phyloP scores from a whole-genome alignment of 2,329 filamentous ascomycete species.

The Epichloe gansuensis region DNA sequence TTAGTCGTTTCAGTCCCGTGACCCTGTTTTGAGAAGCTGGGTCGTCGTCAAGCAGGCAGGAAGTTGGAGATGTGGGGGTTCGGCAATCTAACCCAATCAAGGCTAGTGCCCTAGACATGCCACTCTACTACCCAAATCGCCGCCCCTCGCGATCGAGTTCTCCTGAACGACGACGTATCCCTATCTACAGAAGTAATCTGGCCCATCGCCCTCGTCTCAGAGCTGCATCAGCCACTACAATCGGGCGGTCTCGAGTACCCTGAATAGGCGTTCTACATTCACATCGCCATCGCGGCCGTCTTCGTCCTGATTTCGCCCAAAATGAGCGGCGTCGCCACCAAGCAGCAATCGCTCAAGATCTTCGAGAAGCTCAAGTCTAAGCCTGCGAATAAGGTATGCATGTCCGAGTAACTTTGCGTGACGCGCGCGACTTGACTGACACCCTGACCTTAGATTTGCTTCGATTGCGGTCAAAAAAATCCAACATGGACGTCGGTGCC shows the following conservation, averaged over 20 bases:
- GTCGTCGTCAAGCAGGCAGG: conserved; percentile 16
- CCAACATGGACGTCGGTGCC: conserved; percentile 97
- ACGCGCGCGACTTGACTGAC: not conserved
- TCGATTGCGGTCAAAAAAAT: conserved; percentile 95
- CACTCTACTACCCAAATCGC: conserved; percentile 27
- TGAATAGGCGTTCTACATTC: not conserved
- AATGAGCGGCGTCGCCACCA: conserved; percentile 64
- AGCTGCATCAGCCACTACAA: not conserved
- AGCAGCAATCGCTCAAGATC: conserved; percentile 91
- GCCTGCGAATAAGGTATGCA: conserved; percentile 75
- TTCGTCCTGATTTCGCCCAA: conserved; percentile 19
- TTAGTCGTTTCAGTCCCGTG: too few relatives aligned
- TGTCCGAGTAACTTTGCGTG: too few relatives aligned
- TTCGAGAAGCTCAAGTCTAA: conserved; percentile 96
- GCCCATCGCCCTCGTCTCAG: not conserved
- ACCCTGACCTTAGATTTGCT: conserved; percentile 62
- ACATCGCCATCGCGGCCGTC: not conserved
- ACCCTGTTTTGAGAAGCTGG: too few relatives aligned
- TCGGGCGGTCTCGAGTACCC: not conserved
- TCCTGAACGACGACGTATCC: conserved; percentile 21
- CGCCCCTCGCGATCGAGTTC: conserved; percentile 20
- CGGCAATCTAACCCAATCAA: conserved; percentile 14
- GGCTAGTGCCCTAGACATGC: conserved; percentile 29
- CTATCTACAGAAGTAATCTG: not conserved
- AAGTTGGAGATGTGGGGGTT: conserved; percentile 17